phyloP scores from a whole-genome alignment of 306 rosid genomes.

The peach (Prunus persica) region Prunus_persica_NCBIv2 NC_034015.1:2793001-2793500 shows the following conservation, averaged over 20 bases:
- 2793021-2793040: background rate
- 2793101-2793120: too few species aligned
- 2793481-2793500: conserved; percentile 80
- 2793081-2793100: too few species aligned
- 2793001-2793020: too few species aligned
- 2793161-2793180: background rate
- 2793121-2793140: too few species aligned
- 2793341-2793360: conserved; percentile 66
- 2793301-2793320: conserved; percentile 6
- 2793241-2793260: background rate
- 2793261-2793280: background rate
- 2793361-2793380: conserved; percentile 99
- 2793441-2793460: conserved; percentile 74
- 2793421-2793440: conserved; percentile 45
- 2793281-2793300: background rate
- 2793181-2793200: background rate
- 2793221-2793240: background rate
- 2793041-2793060: background rate
- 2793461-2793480: conserved; percentile 76
- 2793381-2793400: conserved; percentile 79
- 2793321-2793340: conserved; percentile 14
- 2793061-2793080: background rate
- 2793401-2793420: conserved; percentile 51
- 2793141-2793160: background rate
- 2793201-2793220: background rate